Evolutionary conservation across 2,329 filamentous ascomycete species (phyloP).

Genomic region (Cordyceps militaris): DNA sequence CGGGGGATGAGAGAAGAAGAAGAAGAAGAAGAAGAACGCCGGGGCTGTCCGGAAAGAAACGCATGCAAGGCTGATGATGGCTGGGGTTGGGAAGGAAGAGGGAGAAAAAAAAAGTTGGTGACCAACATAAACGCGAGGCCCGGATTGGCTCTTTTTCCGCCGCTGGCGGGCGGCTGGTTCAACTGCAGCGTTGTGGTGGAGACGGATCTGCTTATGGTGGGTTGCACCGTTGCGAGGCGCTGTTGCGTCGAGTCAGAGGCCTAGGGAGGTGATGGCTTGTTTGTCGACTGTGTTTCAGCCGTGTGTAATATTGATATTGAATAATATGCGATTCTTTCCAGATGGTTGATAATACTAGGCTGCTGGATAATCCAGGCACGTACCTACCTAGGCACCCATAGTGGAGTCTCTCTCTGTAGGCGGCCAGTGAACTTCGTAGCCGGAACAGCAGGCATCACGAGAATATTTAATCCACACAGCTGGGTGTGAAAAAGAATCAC

Average conservation of each 20-base stretch:
- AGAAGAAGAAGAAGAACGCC: background rate
- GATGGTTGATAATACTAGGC: too few species aligned
- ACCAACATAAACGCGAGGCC: background rate
- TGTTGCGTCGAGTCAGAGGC: background rate
- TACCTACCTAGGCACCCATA: too few species aligned
- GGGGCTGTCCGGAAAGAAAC: background rate
- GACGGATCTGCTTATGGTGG: background rate
- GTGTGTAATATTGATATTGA: too few species aligned
- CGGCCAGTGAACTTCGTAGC: too few species aligned
- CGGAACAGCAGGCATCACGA: too few species aligned
- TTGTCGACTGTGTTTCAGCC: too few species aligned
- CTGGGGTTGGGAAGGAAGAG: background rate
- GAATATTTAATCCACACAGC: too few species aligned
- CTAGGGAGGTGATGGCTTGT: background rate
- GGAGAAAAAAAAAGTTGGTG: background rate
- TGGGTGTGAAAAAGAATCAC: too few species aligned
- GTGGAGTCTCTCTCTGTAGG: too few species aligned
- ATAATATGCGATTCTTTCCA: too few species aligned
- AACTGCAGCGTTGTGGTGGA: background rate
- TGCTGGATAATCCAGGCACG: too few species aligned
- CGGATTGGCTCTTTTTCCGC: slow-evolving; percentile 5
- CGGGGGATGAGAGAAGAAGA: background rate
- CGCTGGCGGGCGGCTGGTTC: too few species aligned
- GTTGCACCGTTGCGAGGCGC: background rate
- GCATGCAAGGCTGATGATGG: background rate